Evolutionary conservation across 176 grass and related monocot genomes (phyloP).

Genomic region (Oryza punctata): DNA sequence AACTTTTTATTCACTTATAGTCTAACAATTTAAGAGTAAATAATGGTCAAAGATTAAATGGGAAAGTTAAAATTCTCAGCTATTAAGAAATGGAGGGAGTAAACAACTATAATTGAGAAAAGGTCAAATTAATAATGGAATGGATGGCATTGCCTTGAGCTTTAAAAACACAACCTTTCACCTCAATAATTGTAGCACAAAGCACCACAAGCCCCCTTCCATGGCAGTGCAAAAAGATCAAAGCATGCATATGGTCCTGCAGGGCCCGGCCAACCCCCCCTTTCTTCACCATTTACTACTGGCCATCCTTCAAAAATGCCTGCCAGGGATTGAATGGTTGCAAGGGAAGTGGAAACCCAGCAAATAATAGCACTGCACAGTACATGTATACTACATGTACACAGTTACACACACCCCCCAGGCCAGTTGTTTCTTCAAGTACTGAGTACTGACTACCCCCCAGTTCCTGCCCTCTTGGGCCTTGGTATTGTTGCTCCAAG

Average conservation of each 20-base stretch:
- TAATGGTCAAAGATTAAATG: no score
- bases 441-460: slow-evolving; percentile 31
- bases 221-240: slow-evolving; percentile 42
- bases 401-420: not conserved
- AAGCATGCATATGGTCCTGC: slow-evolving; percentile 33
- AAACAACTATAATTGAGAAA: not conserved
- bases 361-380: slow-evolving; percentile 1
- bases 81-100: no score
- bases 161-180: not conserved
- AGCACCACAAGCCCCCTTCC: slow-evolving; percentile 3
- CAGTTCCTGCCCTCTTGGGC: slow-evolving; percentile 30
- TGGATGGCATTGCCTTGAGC: not conserved
- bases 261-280: not conserved
- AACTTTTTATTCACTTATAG: no score
- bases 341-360: slow-evolving; percentile 18
- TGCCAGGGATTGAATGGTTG: slow-evolving; percentile 61
- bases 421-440: not conserved
- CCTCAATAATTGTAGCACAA: slow-evolving; percentile 58
- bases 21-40: no score
- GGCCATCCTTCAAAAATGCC: slow-evolving; percentile 32
- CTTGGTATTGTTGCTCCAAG: slow-evolving; percentile 31
- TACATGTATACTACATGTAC: not conserved
- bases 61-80: no score
- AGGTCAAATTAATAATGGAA: not conserved
- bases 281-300: slow-evolving; percentile 17